These are phyloP conservation scores for Ophiocordyceps unilateralis DNA, from an alignment of 2,329 filamentous ascomycete species.

Conservation along the genomic window DNA sequence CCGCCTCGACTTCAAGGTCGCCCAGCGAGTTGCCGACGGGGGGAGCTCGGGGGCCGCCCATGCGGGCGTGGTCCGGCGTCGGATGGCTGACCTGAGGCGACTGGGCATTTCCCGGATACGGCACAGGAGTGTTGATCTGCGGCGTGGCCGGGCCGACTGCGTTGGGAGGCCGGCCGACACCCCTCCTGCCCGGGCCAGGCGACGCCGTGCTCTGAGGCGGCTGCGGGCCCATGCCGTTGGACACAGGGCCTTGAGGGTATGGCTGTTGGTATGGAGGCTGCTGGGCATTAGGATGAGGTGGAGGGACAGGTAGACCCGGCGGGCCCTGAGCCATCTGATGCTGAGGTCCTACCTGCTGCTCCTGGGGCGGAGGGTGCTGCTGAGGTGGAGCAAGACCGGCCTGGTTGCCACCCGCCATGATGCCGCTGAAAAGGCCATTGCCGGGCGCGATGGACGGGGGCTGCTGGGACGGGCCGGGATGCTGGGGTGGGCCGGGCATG, in stretches of 20 bases:
- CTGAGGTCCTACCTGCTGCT: conserved; percentile 36
- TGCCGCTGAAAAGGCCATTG: conserved; percentile 83
- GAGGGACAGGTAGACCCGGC: conserved; percentile 42
- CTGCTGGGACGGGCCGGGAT: conserved; percentile 65
- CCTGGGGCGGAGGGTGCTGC: conserved; percentile 51
- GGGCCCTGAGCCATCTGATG: conserved; percentile 56
- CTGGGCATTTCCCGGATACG: conserved; percentile 65
- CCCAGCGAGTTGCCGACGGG: conserved; percentile 50
- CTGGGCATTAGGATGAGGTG: conserved; percentile 42
- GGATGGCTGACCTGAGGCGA: conserved; percentile 82
- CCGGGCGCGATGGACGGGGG: conserved; percentile 82
- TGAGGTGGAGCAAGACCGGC: conserved; percentile 69
- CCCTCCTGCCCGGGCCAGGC: conserved; percentile 64
- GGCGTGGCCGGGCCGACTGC: conserved; percentile 63
- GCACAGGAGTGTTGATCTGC: conserved; percentile 75
- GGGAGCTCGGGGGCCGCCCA: conserved; percentile 30
- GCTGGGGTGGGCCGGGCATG: conserved; percentile 54
- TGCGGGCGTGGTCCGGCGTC: conserved; percentile 47
- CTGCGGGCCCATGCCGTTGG: conserved; percentile 63
- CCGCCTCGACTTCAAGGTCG: conserved; percentile 71
- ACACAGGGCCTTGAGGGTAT: conserved; percentile 39
- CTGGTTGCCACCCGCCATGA: conserved; percentile 81
- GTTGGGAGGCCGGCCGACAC: conserved; percentile 47
- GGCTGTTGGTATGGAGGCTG: conserved; percentile 60
- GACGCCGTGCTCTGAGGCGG: conserved; percentile 73